These are phyloP conservation scores for Polychaeton citri DNA, from an alignment of 2,329 filamentous ascomycete genomes.

Conservation along the genomic window DNA sequence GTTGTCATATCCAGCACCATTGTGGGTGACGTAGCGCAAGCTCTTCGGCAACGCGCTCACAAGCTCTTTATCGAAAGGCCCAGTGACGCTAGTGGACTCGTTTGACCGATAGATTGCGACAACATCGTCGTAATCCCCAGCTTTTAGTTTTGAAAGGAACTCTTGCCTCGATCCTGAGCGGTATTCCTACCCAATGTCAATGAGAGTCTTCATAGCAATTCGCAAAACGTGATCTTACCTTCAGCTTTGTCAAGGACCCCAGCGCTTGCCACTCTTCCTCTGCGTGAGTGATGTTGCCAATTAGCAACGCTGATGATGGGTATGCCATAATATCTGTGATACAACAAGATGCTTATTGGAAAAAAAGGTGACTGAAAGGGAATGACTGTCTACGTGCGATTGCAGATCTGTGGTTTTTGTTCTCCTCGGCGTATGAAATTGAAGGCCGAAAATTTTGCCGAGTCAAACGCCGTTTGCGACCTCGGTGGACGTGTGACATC, in stretches of 20 bases:
- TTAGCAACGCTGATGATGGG: constrained; percentile 32
- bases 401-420: too few species aligned
- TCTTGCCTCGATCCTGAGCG: constrained; percentile 38
- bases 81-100: constrained; percentile 35
- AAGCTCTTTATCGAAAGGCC: constrained; percentile 33
- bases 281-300: constrained; percentile 32
- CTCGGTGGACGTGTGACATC: too few species aligned
- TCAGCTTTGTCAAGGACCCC: constrained; percentile 17
- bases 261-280: constrained; percentile 33
- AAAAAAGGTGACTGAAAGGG: too few species aligned
- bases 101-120: constrained; percentile 47
- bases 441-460: too few species aligned
- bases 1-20: constrained; percentile 27
- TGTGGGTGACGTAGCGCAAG: constrained; percentile 33
- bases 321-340: too few species aligned
- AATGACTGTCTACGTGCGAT: too few species aligned
- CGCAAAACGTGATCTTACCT: constrained; percentile 9
- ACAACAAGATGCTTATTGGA: too few species aligned
- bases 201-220: neutral
- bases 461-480: too few species aligned
- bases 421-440: too few species aligned
- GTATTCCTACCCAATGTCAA: constrained; percentile 33
- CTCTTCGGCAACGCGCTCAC: constrained; percentile 27
- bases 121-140: constrained; percentile 42
- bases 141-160: constrained; percentile 41